Evolutionary conservation across 768 basidiomycete genomes (phyloP).

Genomic region (Gautieria morchelliformis): DNA sequence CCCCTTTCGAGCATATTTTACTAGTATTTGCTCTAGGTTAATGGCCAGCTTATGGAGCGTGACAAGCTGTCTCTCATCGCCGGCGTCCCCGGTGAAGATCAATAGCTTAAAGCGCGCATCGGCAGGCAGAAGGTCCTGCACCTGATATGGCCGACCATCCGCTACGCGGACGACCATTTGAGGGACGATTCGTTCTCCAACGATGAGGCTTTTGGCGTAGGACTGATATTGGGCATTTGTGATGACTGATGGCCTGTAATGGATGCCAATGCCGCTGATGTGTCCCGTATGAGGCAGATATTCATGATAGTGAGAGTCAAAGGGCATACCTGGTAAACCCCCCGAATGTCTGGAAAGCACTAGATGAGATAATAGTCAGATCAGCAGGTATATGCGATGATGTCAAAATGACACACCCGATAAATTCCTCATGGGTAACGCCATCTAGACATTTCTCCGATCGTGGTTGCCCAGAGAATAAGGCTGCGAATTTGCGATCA

Average conservation of each 20-base stretch:
- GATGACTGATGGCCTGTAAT: constrained; percentile 40
- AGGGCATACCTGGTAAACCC: constrained; percentile 29
- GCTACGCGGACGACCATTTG: constrained; percentile 40
- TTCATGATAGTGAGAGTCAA: background rate
- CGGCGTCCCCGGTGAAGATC: constrained; percentile 40
- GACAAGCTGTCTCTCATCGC: constrained; percentile 19
- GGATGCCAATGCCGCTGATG: constrained; percentile 40
- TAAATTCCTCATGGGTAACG: constrained; percentile 37
- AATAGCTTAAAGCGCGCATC: constrained; percentile 48
- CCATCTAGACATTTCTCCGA: constrained; percentile 37
- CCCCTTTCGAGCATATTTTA: constrained; percentile 18
- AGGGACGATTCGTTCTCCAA: constrained; percentile 46
- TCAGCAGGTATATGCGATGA: background rate
- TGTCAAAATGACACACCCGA: constrained; percentile 24
- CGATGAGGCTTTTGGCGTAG: constrained; percentile 29
- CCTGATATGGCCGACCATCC: constrained; percentile 38
- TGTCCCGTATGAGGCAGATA: background rate
- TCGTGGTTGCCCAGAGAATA: constrained; percentile 62
- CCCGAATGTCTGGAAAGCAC: constrained; percentile 43
- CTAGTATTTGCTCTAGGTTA: constrained; percentile 24
- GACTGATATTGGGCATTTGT: constrained; percentile 28
- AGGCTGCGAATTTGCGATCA: constrained; percentile 51
- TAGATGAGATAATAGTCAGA: constrained; percentile 12
- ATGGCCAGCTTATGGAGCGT: constrained; percentile 25
- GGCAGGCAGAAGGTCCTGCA: constrained; percentile 44